Base-by-base conservation (phyloP, 176 grass and related monocot genomes). In the Puya raimondii region DNA sequence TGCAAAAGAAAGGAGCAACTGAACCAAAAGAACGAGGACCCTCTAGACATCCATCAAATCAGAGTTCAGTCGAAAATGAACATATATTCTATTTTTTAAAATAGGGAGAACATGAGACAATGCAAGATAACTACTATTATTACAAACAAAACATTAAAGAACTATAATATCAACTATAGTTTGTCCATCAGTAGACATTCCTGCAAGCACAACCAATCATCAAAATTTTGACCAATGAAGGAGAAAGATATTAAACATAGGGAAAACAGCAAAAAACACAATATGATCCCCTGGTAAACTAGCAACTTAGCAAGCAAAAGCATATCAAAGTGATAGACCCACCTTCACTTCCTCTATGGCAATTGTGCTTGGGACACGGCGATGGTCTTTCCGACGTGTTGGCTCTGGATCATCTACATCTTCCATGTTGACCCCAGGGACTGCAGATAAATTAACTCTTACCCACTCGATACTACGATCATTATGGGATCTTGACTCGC, bases 331-430 rank as follows among this genome's bases (percentile, higher is more conserved):
- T 69, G 47, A 56, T 66, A 65, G 50, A 47, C 80, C 42, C 77
- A 99, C 94, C 94, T 99, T 99, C 72, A 93, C 87, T 93, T 99
- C 94, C 87, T 93, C 89, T 12, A 99, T 99, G 71, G 94, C 94
- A 75, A 93, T 93, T 80, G 94, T 93, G 74, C 94, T 99, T 66
- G 94, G 94, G 80, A 99, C 81, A 23, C 94, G 84, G 2, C 87
- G 84, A 89, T 99, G 89, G 10, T 99, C 94, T 82, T 91, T 99
- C 76, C 86, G 88, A 25, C 77, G 66, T 53, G 56, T 58, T 13
- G 90, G 89, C 51, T 85, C 89, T 73, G 90, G 88, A 49, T 82
- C 86, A 77, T 89, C 94, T 74, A 93, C 75, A 75, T 99, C 94
- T 48, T 99, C 94, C 87, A 99, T 93, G 80, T 64, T 99, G 77